phyloP scores from a whole-genome alignment of 805 yeast genomes.

The Lipomyces orientalis region DNA sequence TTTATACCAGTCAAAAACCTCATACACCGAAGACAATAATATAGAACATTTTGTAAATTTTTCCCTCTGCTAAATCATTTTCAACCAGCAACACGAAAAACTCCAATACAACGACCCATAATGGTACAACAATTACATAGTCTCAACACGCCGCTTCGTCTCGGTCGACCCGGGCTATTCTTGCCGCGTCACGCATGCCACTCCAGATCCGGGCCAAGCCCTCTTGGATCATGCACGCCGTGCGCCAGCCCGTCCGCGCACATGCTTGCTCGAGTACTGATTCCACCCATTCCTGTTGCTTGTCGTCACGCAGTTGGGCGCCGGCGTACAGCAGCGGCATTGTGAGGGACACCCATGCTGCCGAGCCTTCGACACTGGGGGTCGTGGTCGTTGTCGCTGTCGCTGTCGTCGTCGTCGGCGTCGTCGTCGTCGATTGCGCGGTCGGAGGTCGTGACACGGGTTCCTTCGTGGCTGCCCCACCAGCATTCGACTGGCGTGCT shows the following conservation, averaged over 20 bases:
- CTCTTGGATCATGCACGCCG: conserved; percentile 19
- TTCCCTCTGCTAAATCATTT: too few relatives aligned
- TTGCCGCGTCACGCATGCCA: background rate
- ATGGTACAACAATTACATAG: too few relatives aligned
- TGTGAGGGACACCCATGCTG: conserved; percentile 19
- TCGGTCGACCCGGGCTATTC: background rate
- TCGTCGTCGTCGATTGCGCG: background rate
- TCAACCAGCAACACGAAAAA: too few relatives aligned
- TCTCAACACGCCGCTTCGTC: too few relatives aligned
- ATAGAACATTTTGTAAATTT: too few relatives aligned
- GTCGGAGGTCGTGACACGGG: background rate
- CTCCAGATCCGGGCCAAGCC: conserved; percentile 20
- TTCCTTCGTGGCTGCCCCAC: background rate
- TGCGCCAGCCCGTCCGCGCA: conserved; percentile 24
- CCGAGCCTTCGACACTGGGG: background rate
- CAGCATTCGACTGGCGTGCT: background rate
- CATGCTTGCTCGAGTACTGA: conserved; percentile 10
- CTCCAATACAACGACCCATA: too few relatives aligned
- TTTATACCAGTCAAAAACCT: too few relatives aligned
- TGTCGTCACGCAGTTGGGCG: conserved; percentile 17
- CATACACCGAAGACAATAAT: too few relatives aligned
- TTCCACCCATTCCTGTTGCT: conserved; percentile 18
- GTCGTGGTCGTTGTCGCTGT: background rate
- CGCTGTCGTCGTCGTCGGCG: background rate
- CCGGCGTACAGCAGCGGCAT: conserved; percentile 28